Evolutionary conservation across 306 rosid species (phyloP), one percentile per base, ranked within the genome.

Genomic region (Medicago ruthenica): DNA sequence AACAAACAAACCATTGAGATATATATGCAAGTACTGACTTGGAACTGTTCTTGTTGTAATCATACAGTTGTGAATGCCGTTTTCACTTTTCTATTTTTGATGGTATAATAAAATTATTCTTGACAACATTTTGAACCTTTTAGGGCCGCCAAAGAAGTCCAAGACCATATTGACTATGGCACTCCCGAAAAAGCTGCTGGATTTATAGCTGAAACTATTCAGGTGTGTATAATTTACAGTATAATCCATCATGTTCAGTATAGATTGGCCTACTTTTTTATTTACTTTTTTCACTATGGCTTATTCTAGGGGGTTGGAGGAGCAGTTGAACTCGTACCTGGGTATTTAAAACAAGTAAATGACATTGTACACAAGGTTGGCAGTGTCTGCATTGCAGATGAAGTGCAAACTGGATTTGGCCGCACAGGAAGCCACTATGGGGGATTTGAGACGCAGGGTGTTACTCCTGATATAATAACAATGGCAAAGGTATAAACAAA

Each of bases 391-490:
- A 94, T 94, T 65, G 98, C 98, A 1, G 98, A 91, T 86, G 97
- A 93, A 82, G 98, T 93, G n/a, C 98, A 93, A 83, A 93, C 97
- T 42, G 98, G 96, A 18, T 93, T 93, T 80, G 97, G 98, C 17
- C 98, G 93, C 51, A 93, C 91, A 4, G 98, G 96, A 80, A 89
- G 93, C 86, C 92, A 93, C 67, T 93, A 89, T 44, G 91, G 98
- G 98, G 98, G 97, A 62, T 94, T 94, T 51, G 88, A 91, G 76
- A 94, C 96, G 9, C 98, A 93, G 78, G 96, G 85, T 47, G 96
- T 94, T 81, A 74, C 81, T 85, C 98, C 98, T 71, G 97, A 94
- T 74, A 94, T 94, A 67, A 96, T 91, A 40, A 94, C 98, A 66
- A 94, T 94, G 98, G 98, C 97, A 64, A 94, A 94, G 98, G 98